A percentile compares a stretch with the other conserved stretches of the same genome.
Conservation (phyloP, 306 rosid genomes). For the Benincasa hispida region DNA sequence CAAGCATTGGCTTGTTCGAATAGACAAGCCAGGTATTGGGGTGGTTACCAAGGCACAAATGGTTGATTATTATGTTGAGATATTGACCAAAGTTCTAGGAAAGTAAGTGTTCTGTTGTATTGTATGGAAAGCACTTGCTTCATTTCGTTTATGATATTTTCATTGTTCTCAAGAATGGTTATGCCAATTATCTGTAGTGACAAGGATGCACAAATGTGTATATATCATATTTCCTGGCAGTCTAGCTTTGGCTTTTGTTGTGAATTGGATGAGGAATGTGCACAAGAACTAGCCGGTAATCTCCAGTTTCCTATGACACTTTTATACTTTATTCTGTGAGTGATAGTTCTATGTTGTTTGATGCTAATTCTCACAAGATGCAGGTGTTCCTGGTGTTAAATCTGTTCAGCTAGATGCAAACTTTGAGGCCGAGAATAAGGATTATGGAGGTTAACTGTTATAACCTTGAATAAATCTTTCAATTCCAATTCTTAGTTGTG, state of each 20-base stretch:
- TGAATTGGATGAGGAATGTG: conserved; percentile 72
- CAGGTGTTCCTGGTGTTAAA: conserved; percentile 69
- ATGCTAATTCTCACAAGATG: conserved; percentile 14
- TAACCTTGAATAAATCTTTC: neutral
- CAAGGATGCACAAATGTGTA: conserved; percentile 83
- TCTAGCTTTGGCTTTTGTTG: conserved; percentile 76
- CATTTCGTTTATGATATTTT: neutral
- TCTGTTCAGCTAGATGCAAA: conserved; percentile 51
- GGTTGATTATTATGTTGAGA: conserved; percentile 69
- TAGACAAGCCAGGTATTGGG: conserved; percentile 62
- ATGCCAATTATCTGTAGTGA: conserved; percentile 39
- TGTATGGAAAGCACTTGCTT: neutral
- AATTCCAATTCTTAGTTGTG: neutral
- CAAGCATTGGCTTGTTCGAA: conserved; percentile 75
- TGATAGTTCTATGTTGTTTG: neutral
- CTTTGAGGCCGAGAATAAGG: conserved; percentile 53
- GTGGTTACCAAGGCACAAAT: conserved; percentile 86
- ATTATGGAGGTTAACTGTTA: conserved; percentile 47
- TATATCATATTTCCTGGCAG: conserved; percentile 83
- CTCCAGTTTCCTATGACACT: neutral
- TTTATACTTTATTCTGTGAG: neutral
- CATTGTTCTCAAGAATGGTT: conserved; percentile 7
- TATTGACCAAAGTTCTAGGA: conserved; percentile 66
- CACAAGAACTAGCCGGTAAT: conserved; percentile 51
- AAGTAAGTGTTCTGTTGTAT: conserved; percentile 33